Conservation (phyloP, 2,329 filamentous ascomycete species). For the Apiospora rasikravindrae region DNA sequence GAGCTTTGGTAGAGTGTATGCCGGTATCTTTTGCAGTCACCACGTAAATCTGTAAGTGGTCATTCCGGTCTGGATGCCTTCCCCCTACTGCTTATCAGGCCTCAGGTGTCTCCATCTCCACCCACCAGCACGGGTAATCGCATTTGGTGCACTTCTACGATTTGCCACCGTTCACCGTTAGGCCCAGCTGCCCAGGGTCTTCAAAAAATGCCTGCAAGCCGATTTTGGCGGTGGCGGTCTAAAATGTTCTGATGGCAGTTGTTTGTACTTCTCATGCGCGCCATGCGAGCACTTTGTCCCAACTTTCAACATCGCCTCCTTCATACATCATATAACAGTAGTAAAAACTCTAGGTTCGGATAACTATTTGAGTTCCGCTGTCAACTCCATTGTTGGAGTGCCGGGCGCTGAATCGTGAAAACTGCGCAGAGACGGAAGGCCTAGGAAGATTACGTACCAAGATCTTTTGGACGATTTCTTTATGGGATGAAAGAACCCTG, state of each 20-base stretch:
- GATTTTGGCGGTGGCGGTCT: not conserved
- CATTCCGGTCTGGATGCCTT: too few species aligned
- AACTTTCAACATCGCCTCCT: not conserved
- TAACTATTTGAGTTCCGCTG: not conserved
- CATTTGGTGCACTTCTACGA: not conserved
- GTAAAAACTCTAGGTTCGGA: not conserved
- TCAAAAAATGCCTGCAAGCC: not conserved
- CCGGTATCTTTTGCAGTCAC: too few species aligned
- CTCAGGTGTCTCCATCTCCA: not conserved
- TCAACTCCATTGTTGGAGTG: not conserved
- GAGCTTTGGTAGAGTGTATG: too few species aligned
- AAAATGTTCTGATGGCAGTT: not conserved
- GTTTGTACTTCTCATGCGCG: not conserved
- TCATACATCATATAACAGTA: constrained; percentile 1
- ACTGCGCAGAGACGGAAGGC: not conserved
- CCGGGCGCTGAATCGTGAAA: not conserved
- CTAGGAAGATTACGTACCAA: not conserved
- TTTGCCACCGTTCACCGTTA: not conserved
- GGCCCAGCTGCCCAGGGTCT: too few species aligned
- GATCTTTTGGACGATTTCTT: not conserved
- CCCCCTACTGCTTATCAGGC: not conserved
- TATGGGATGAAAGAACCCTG: constrained; percentile 1
- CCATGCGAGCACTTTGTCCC: not conserved
- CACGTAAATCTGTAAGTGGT: too few species aligned
- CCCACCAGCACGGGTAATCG: not conserved